These are phyloP conservation scores for Chenopodium quinoa DNA, from an alignment of 148 eudicot species.

Conservation along the genomic window DNA sequence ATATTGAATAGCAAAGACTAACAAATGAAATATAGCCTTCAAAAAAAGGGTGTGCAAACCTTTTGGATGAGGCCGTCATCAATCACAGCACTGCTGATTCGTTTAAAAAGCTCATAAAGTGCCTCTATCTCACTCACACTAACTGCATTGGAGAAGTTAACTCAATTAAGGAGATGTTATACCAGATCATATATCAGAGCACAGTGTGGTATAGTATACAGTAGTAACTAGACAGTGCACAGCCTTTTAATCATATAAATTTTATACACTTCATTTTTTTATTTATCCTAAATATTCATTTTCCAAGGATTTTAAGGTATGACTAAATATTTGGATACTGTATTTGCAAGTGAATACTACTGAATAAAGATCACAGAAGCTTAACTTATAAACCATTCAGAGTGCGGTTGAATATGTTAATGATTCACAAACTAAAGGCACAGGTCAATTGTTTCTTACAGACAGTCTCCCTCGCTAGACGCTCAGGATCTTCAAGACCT, in stretches of 20 bases:
- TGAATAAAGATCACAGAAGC: not conserved
- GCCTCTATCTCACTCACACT: slow-evolving; percentile 98
- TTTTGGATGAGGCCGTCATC: slow-evolving; percentile 94
- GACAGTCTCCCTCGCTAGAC: slow-evolving; percentile 79
- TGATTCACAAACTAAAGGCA: not conserved
- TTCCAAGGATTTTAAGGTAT: not conserved
- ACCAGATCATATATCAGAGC: not conserved
- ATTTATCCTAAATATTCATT: not conserved
- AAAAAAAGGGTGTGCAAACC: slow-evolving; percentile 37
- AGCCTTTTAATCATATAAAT: not conserved
- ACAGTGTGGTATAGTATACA: not conserved
- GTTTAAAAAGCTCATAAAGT: slow-evolving; percentile 88
- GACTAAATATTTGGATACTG: not conserved
- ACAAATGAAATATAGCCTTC: not conserved
- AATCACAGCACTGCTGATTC: slow-evolving; percentile 89
- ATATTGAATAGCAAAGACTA: not conserved
- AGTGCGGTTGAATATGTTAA: not conserved
- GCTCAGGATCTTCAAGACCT: slow-evolving; percentile 81
- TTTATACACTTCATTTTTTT: not conserved
- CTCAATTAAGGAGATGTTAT: not conserved
- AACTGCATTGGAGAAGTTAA: slow-evolving; percentile 54
- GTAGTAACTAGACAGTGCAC: not conserved
- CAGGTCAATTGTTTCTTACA: slow-evolving; percentile 43
- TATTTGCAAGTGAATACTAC: not conserved
- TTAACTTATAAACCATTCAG: not conserved